phyloP scores from a whole-genome alignment of 257 asterid species.

The Leptodermis oblonga region DNA sequence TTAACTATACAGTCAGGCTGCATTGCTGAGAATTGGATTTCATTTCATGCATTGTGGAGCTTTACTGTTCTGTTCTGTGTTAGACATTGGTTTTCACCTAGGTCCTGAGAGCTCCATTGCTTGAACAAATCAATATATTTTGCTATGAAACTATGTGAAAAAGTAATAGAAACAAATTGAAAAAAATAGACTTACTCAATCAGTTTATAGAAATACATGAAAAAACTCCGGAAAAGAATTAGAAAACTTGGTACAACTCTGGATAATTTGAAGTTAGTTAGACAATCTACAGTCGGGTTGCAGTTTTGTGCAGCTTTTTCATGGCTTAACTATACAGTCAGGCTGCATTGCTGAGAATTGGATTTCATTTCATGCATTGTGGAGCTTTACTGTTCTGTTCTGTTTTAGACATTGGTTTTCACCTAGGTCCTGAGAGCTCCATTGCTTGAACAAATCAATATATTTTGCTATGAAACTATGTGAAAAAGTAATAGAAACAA shows the following conservation, averaged over 20 bases:
- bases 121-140: too few relatives aligned
- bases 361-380: background rate
- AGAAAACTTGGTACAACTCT: background rate
- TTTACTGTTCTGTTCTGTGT: background rate
- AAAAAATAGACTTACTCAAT: too few relatives aligned
- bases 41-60: constrained; percentile 1
- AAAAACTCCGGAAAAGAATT: too few relatives aligned
- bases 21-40: background rate
- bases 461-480: too few relatives aligned
- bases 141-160: too few relatives aligned
- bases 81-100: constrained; percentile 28
- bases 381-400: background rate
- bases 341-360: background rate
- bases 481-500: too few relatives aligned
- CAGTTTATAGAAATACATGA: background rate
- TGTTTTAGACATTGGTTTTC: background rate
- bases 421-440: constrained; percentile 97
- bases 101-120: constrained; percentile 99
- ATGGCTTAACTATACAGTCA: background rate
- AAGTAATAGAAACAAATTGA: too few relatives aligned
- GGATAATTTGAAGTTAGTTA: background rate
- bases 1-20: background rate
- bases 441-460: constrained; percentile 85
- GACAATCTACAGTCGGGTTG: constrained; percentile 12
- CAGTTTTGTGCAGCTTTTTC: background rate